phyloP scores from a whole-genome alignment of 257 asterid genomes.

The Primulina huaijiensis region DNA sequence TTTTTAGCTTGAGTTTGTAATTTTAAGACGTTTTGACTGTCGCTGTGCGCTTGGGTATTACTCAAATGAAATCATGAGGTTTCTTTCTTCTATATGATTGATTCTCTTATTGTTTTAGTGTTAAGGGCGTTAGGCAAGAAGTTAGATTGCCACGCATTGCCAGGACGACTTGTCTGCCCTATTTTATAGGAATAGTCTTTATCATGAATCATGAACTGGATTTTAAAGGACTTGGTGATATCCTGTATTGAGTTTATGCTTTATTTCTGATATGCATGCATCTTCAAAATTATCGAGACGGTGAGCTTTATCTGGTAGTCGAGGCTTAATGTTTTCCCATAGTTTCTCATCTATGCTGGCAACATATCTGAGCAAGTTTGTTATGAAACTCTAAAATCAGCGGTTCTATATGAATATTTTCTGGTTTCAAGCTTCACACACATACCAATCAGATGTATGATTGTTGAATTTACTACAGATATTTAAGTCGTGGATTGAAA shows the following conservation, averaged over 20 bases:
- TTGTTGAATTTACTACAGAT: neutral
- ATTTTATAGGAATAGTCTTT: neutral
- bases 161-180: neutral
- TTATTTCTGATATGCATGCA: neutral
- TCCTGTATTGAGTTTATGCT: neutral
- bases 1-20: neutral
- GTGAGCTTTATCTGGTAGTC: neutral
- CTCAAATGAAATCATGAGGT: neutral
- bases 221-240: neutral
- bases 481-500: neutral
- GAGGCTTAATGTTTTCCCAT: neutral
- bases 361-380: neutral
- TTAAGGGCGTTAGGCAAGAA: neutral
- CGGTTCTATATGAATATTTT: neutral
- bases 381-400: neutral
- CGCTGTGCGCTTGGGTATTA: neutral
- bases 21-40: neutral
- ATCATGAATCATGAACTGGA: neutral
- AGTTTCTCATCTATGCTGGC: neutral
- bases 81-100: neutral
- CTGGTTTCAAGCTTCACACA: neutral
- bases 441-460: neutral
- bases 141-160: neutral
- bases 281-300: neutral
- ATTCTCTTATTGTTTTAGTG: neutral